phyloP scores from a whole-genome alignment of 2,329 filamentous ascomycete genomes.

The Pyrenophora teres region DNA sequence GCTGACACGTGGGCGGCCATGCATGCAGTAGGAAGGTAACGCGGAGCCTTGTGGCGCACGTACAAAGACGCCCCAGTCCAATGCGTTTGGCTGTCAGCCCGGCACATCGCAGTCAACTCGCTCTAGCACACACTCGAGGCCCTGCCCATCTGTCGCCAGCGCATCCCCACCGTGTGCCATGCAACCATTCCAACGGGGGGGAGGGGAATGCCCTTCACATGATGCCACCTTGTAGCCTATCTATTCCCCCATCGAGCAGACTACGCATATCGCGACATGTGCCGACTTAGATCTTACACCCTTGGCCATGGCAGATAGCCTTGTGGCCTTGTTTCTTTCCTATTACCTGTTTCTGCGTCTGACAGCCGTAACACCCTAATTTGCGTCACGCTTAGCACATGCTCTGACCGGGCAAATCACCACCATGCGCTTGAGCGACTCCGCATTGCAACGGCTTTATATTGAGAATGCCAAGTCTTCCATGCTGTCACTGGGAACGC shows the following conservation, averaged over 20 bases:
- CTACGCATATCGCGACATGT: slow-evolving; percentile 17
- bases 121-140: slow-evolving; percentile 9
- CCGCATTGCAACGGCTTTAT: not conserved
- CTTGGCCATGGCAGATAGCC: slow-evolving; percentile 2
- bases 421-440: not conserved
- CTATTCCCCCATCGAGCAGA: slow-evolving; percentile 20
- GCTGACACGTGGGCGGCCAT: slow-evolving; percentile 25
- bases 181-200: slow-evolving; percentile 6
- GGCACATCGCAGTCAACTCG: slow-evolving; percentile 7
- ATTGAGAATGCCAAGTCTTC: not conserved
- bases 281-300: not conserved
- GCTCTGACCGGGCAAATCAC: not conserved
- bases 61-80: slow-evolving; percentile 6
- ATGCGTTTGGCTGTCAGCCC: slow-evolving; percentile 18
- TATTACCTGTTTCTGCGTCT: not conserved
- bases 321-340: not conserved
- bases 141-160: slow-evolving; percentile 12
- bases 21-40: slow-evolving; percentile 20
- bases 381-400: not conserved
- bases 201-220: slow-evolving; percentile 5
- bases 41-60: slow-evolving; percentile 16
- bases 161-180: slow-evolving; percentile 14
- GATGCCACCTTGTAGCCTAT: slow-evolving; percentile 15
- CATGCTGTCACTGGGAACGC: not conserved
- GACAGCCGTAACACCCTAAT: not conserved